Conservation (phyloP, 2,329 filamentous ascomycete genomes). For the Stemphylium vesicarium region DNA sequence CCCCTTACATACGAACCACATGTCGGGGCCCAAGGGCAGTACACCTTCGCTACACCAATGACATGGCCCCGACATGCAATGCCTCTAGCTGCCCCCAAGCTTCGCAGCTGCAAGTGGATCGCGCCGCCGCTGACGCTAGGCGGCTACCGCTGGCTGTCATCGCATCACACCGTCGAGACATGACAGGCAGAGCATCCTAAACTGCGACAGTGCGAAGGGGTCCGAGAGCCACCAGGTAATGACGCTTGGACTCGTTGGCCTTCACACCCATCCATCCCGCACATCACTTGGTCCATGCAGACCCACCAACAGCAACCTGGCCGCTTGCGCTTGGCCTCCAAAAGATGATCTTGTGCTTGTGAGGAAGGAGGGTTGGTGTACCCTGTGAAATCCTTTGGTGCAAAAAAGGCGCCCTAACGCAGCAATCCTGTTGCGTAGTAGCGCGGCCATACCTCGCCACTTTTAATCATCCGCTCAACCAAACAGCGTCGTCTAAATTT, state of each 20-base stretch:
- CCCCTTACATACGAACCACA: conserved; percentile 22
- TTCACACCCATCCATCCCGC: conserved; percentile 49
- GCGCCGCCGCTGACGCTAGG: conserved; percentile 33
- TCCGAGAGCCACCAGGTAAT: conserved; percentile 26
- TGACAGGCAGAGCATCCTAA: conserved; percentile 29
- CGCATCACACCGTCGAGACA: conserved; percentile 23
- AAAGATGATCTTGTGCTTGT: conserved; percentile 26
- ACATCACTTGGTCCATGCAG: conserved; percentile 49
- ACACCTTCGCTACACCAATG: conserved; percentile 4
- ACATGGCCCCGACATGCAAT: not conserved
- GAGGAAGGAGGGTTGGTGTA: conserved; percentile 28
- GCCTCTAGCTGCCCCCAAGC: conserved; percentile 15
- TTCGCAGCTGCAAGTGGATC: conserved; percentile 20
- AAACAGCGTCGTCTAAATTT: conserved; percentile 43
- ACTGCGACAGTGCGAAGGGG: conserved; percentile 22
- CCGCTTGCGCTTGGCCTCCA: conserved; percentile 20
- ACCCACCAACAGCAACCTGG: conserved; percentile 37
- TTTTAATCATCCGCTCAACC: conserved; percentile 49
- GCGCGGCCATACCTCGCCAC: conserved; percentile 46
- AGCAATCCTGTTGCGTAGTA: conserved; percentile 37
- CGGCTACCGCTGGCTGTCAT: conserved; percentile 35
- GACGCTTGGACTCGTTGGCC: conserved; percentile 28
- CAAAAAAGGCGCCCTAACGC: conserved; percentile 34
- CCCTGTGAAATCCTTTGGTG: conserved; percentile 42
- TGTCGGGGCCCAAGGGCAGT: conserved; percentile 13